Conservation (phyloP, 768 basidiomycete species). For the Panus rudis region DNA sequence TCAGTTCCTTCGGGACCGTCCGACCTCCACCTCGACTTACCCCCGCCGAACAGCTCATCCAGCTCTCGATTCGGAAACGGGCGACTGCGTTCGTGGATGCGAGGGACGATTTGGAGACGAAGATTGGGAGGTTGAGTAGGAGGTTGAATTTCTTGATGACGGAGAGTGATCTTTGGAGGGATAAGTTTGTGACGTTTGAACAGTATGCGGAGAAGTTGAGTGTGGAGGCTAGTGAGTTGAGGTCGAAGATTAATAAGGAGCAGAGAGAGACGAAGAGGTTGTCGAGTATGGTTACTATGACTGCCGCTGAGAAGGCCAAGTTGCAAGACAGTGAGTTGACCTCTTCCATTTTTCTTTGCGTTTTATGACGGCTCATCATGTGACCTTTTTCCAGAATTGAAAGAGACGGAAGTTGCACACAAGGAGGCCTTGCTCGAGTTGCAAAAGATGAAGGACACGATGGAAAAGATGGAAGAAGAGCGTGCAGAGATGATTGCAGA, state of each 20-base stretch:
- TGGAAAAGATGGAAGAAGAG: constrained; percentile 85
- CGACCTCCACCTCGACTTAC: constrained; percentile 70
- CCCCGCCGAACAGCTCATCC: constrained; percentile 77
- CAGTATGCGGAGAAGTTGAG: constrained; percentile 90
- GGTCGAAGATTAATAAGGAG: constrained; percentile 86
- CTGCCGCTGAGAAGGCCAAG: constrained; percentile 71
- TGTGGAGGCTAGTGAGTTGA: constrained; percentile 76
- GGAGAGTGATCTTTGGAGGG: constrained; percentile 83
- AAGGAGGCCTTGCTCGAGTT: constrained; percentile 76
- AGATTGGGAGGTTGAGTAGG: constrained; percentile 81
- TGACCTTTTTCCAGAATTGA: constrained; percentile 48
- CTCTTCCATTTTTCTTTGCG: background rate
- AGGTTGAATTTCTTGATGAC: constrained; percentile 90
- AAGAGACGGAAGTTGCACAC: constrained; percentile 77
- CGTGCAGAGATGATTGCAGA: constrained; percentile 89
- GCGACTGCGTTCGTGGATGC: constrained; percentile 95
- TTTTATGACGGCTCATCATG: background rate
- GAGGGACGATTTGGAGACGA: constrained; percentile 88
- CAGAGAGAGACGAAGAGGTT: constrained; percentile 83
- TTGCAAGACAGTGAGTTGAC: constrained; percentile 64
- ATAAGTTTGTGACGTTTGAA: constrained; percentile 92
- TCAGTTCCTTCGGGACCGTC: constrained; percentile 67
- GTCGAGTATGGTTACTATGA: constrained; percentile 70
- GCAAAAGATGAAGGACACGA: constrained; percentile 72
- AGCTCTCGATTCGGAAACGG: constrained; percentile 83